These are phyloP conservation scores for Colletotrichum siamense DNA, from an alignment of 2,329 filamentous ascomycete species.

Conservation along the genomic window DNA sequence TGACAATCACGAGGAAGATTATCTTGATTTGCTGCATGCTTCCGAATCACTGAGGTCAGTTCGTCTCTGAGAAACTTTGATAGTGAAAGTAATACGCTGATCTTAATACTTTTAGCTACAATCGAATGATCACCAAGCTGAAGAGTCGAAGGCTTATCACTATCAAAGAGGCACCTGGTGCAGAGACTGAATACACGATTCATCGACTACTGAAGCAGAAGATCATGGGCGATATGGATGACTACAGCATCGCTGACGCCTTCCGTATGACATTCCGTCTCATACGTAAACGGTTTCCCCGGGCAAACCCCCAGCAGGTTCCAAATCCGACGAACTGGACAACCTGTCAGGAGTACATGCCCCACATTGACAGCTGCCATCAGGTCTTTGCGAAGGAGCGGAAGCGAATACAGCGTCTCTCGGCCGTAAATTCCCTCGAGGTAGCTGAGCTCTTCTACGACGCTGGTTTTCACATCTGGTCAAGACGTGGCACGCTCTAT, in stretches of 20 bases:
- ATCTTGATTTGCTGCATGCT: not conserved
- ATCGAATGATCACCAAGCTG: not conserved
- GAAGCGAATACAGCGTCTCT: not conserved
- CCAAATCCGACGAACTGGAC: not conserved
- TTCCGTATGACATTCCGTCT: not conserved
- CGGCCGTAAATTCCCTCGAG: not conserved
- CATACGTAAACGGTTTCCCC: not conserved
- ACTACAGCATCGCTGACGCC: not conserved
- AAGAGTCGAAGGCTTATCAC: not conserved
- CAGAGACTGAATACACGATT: not conserved
- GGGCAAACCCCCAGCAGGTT: not conserved
- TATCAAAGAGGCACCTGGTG: not conserved
- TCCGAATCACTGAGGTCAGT: not conserved
- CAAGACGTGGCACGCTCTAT: too few relatives aligned
- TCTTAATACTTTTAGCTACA: not conserved
- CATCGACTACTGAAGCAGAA: not conserved
- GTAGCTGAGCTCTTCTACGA: not conserved
- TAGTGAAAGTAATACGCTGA: not conserved
- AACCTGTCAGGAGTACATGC: not conserved
- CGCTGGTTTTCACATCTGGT: not conserved
- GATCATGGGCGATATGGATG: not conserved
- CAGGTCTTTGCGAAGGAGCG: not conserved
- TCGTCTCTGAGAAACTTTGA: accelerated
- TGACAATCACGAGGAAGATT: not conserved
- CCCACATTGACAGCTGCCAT: not conserved